These are phyloP conservation scores for Hypericum androsaemum DNA, from an alignment of 345 rosid genomes.

Conservation along the genomic window DNA sequence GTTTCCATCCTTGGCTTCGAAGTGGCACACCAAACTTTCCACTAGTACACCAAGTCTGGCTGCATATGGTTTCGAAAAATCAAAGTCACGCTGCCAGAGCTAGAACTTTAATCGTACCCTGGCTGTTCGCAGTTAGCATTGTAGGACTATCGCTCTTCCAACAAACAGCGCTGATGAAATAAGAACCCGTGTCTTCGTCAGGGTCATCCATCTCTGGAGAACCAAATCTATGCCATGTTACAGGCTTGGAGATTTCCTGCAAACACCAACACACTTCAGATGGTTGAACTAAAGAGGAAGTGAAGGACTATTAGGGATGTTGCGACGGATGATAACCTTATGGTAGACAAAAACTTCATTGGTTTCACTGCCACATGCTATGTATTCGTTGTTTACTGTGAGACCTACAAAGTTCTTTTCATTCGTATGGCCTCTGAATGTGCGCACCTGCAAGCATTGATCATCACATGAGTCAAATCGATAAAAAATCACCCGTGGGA, in stretches of 20 bases:
- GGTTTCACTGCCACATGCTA: constrained; percentile 94
- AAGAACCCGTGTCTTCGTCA: constrained; percentile 77
- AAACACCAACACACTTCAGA: background rate
- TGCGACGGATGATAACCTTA: constrained; percentile 42
- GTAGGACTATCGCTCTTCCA: constrained; percentile 98
- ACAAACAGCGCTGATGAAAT: constrained; percentile 92
- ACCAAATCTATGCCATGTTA: constrained; percentile 80
- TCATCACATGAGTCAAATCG: background rate
- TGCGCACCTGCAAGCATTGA: constrained; percentile 55
- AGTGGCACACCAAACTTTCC: too few species aligned
- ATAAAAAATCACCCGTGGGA: background rate
- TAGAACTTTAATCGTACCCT: constrained; percentile 91
- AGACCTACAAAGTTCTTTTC: constrained; percentile 97
- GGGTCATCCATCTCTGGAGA: constrained; percentile 75
- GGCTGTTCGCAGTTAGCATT: constrained; percentile 90
- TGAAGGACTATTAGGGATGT: background rate
- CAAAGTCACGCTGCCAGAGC: constrained; percentile 64
- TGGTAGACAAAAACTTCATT: constrained; percentile 94
- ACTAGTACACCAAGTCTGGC: too few species aligned
- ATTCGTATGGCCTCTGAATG: constrained; percentile 84
- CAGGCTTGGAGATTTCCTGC: constrained; percentile 85
- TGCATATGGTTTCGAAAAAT: too few species aligned
- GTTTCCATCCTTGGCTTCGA: too few species aligned
- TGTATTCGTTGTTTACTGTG: constrained; percentile 68
- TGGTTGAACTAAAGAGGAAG: background rate